These are phyloP conservation scores for Solanum ossicruentum DNA, from an alignment of 257 asterid species.

Conservation along the genomic window DNA sequence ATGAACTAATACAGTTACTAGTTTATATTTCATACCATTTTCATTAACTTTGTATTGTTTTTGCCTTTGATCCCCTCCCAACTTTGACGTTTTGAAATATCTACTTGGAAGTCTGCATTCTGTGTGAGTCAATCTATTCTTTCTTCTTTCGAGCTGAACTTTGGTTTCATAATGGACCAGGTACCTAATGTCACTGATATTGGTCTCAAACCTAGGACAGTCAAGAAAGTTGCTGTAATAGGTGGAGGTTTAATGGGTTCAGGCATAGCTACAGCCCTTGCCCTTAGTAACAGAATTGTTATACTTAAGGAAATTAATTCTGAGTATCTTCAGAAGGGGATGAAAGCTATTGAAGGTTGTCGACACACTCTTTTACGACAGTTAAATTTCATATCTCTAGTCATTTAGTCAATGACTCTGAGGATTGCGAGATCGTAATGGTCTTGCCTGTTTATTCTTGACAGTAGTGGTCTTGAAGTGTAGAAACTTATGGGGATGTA, in stretches of 20 bases:
- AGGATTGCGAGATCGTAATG: background rate
- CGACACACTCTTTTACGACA: background rate
- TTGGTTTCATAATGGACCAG: slow-evolving; percentile 12
- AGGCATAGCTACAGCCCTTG: slow-evolving; percentile 86
- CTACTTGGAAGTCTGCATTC: background rate
- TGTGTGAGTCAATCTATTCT: background rate
- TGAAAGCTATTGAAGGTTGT: slow-evolving; percentile 68
- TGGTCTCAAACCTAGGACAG: slow-evolving; percentile 85
- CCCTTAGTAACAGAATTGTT: slow-evolving; percentile 49
- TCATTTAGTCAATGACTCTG: background rate
- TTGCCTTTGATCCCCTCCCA: background rate
- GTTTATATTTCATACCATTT: background rate
- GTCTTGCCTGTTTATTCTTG: background rate
- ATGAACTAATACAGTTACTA: background rate
- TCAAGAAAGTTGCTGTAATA: slow-evolving; percentile 76
- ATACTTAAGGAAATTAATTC: slow-evolving; percentile 82
- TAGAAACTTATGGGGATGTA: background rate
- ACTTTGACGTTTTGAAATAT: background rate
- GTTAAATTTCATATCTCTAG: background rate
- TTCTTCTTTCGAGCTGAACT: background rate
- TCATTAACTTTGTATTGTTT: background rate
- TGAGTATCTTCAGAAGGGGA: slow-evolving; percentile 81
- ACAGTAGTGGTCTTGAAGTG: background rate
- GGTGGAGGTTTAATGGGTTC: slow-evolving; percentile 99
- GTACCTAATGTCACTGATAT: slow-evolving; percentile 74